Conservation (phyloP, 2,329 filamentous ascomycete genomes). For the Alternaria ethzedia region DNA sequence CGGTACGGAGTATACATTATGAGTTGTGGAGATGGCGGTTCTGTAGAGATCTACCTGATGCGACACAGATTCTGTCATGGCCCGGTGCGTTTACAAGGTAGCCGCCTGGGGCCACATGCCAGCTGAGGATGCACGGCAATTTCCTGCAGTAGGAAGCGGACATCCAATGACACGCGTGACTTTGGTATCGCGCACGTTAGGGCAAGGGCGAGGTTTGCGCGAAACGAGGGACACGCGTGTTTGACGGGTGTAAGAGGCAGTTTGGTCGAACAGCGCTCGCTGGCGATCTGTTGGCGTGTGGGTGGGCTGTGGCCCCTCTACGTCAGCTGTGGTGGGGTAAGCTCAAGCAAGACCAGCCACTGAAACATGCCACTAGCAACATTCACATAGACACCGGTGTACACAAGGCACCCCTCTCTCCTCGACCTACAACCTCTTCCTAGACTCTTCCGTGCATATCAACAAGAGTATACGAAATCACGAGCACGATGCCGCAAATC, state of each 20-base stretch:
- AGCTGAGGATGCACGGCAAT: neutral
- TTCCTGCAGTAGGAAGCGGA: neutral
- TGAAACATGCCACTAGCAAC: neutral
- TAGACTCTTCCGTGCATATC: neutral
- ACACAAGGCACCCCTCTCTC: neutral
- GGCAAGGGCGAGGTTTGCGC: neutral
- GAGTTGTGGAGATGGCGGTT: neutral
- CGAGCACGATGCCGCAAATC: constrained; percentile 34
- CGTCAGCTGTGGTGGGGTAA: neutral
- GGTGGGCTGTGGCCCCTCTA: neutral
- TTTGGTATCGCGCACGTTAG: neutral
- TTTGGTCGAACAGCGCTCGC: neutral
- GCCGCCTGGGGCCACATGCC: neutral
- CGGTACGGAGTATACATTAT: neutral
- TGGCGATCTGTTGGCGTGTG: neutral
- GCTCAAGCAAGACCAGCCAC: neutral
- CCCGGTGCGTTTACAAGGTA: neutral
- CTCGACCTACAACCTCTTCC: neutral
- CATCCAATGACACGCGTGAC: neutral
- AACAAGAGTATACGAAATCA: constrained; percentile 7
- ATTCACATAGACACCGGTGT: neutral
- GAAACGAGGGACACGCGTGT: neutral
- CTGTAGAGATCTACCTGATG: neutral
- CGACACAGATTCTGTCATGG: neutral
- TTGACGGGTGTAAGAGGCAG: neutral